Evolutionary conservation across 305 asterid species (phyloP).

Genomic region (Fraxinus baroniana): DNA sequence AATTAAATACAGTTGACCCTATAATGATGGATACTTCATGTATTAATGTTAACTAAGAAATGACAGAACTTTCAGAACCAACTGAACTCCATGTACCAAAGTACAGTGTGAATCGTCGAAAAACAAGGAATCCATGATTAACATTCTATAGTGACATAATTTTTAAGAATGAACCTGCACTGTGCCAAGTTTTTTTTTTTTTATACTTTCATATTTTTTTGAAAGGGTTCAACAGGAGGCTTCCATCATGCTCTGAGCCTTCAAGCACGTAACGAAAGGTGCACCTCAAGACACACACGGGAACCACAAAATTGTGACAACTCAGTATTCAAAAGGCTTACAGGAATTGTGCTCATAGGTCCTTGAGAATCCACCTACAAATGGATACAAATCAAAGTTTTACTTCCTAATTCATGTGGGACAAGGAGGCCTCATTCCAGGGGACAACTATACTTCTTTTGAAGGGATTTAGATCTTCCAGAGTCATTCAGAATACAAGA

Average conservation of each 20-base stretch:
- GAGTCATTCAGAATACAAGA: not conserved
- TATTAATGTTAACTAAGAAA: not conserved
- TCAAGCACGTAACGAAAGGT: not conserved
- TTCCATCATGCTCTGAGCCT: conserved; percentile 1
- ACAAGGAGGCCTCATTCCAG: not conserved
- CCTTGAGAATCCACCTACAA: not conserved
- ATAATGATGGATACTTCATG: not conserved
- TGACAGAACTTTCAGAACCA: not conserved
- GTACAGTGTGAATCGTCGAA: not conserved
- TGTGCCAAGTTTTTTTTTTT: not conserved
- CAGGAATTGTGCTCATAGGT: not conserved
- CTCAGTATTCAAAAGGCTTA: not conserved
- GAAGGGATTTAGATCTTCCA: not conserved
- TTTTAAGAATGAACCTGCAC: not conserved
- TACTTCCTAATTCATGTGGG: not conserved
- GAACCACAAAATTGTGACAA: not conserved
- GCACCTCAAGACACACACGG: not conserved
- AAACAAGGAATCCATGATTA: not conserved
- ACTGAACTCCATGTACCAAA: not conserved
- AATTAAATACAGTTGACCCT: not conserved
- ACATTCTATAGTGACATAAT: not conserved
- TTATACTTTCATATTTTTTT: not conserved
- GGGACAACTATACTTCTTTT: not conserved
- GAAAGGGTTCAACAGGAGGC: not conserved
- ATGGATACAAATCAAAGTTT: not conserved